Conservation (phyloP, 2,329 filamentous ascomycete genomes). For the Neoascochyta sp. region DNA sequence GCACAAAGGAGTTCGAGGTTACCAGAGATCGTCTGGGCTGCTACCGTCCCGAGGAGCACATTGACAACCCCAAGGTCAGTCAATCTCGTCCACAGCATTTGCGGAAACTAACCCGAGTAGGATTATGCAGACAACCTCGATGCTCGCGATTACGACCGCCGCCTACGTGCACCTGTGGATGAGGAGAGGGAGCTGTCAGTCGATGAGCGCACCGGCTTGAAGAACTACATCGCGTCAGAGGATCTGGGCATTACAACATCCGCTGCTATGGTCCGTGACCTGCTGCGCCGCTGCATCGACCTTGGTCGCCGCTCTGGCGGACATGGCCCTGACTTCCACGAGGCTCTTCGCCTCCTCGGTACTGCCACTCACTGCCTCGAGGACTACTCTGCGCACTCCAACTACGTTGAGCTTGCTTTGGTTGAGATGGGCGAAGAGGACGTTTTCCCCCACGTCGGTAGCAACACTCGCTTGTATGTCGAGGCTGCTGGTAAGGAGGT, state of each 20-base stretch:
- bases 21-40: conserved; percentile 74
- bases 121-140: conserved; percentile 87
- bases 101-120: conserved; percentile 18
- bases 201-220: conserved; percentile 64
- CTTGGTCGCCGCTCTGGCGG: conserved; percentile 72
- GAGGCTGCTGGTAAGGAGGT: conserved; percentile 63
- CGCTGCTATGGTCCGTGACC: conserved; percentile 67
- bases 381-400: conserved; percentile 91
- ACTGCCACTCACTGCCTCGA: conserved; percentile 84
- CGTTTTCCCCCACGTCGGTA: conserved; percentile 84
- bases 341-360: conserved; percentile 80
- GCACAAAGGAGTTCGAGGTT: conserved; percentile 80
- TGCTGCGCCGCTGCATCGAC: conserved; percentile 71
- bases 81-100: neutral
- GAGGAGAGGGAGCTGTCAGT: conserved; percentile 74
- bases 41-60: conserved; percentile 70
- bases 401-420: conserved; percentile 83
- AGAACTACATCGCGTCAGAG: conserved; percentile 94
- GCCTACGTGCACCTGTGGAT: conserved; percentile 77
- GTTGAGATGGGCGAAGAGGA: conserved; percentile 79
- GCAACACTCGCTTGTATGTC: conserved; percentile 66
- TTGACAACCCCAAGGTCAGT: conserved; percentile 63
- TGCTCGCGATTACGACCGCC: conserved; percentile 74
- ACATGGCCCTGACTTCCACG: conserved; percentile 75
- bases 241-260: conserved; percentile 74